Base-by-base conservation (phyloP, 345 rosid genomes). In the Pistacia atlantica region DNA sequence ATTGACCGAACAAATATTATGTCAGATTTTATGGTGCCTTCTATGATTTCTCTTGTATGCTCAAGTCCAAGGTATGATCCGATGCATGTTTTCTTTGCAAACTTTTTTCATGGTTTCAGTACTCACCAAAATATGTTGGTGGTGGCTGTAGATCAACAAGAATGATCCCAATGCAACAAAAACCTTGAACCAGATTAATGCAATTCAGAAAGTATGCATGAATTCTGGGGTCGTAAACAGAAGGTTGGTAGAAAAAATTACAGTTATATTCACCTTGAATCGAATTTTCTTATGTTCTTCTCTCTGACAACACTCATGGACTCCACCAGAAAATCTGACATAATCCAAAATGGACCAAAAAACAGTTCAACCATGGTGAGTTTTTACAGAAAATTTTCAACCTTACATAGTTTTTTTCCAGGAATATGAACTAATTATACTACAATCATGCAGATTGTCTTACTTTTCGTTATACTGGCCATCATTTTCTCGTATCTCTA, bases 1-100 rank as follows among this genome's bases (percentile, higher is more conserved):
- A 85, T 93, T 46, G 88, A 93, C 75, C 91, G 84, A 70, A 93
- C 99, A 16, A 93, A 85, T 60, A 82, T 89, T 62, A 90, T 96
- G 97, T 84, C 90, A 28, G 97, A 96, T 84, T 97, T 96, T 93
- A 96, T 84, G 92, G 93, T 35, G 94, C 94, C 56, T 93, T 93
- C 83, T 89, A 79, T 42, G 97, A 95, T 62, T 95, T 91, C 79
- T 88, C 93, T 45, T 82, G 85, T 81, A 83, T 90, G 90, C 84
- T 95, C 65, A 86, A 89, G 79, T 71, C 88, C 75, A 93, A 95
- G 97, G 98, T 88, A 89, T 35, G 55, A 12, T 51, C n/a, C 57
- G 25, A 22, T 22, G 25, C 25, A 22, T 22, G 25, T 25, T 67
- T 10, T 38, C 72, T 38, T 61, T 20, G 37, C 78, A 46, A 51